Evolutionary conservation across 495 filamentous ascomycete species (phyloP), one percentile per base, ranked within the genome.

Genomic region (Cladorrhinum samala): DNA sequence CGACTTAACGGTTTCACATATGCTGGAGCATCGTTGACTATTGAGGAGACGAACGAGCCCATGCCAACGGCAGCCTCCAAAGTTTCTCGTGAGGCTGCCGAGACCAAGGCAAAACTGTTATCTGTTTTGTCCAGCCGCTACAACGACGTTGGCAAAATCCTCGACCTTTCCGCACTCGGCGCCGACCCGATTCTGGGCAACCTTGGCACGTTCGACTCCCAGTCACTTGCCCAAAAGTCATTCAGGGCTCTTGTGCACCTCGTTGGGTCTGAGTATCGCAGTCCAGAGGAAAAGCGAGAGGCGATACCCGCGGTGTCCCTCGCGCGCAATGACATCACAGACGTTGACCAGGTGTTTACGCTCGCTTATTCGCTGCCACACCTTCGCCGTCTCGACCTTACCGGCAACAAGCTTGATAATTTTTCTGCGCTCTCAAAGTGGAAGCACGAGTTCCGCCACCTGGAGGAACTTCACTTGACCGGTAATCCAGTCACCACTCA

Each of bases 231-330:
- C 23, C 82, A 84, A 44, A 97, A 96, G 63, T 84, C 96, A 53
- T 96, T 96, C 70, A 86, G 86, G 36, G 91, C 85, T 2, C 73
- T 96, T 25, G 90, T 96, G 85, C 83, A 81, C 50, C 77, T 95
- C 30, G 87, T 85, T 64, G 84, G 88, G 27, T 69, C 79, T 58
- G 74, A 82, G 23, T 93, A 93, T 71, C 79, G 79, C 54, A 82
- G 70, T 23, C 46, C 77, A 3, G 69, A 84, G 16, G 76, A 83
- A 25, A 88, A 89, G 63, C 77, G 80, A 21, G 82, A 89, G 23
- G 83, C 83, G 3, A 79, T 97, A 20, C 70, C 82, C 47, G 88
- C 87, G 51, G 82, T 96, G 56, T 85, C 83, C 16, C 77, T 97
- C 4, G 83, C 83, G 21, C 76, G 83, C 59, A 96, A 96, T 58